Conservation (phyloP, 2,329 filamentous ascomycete species). For the Xylaria sp. region DNA sequence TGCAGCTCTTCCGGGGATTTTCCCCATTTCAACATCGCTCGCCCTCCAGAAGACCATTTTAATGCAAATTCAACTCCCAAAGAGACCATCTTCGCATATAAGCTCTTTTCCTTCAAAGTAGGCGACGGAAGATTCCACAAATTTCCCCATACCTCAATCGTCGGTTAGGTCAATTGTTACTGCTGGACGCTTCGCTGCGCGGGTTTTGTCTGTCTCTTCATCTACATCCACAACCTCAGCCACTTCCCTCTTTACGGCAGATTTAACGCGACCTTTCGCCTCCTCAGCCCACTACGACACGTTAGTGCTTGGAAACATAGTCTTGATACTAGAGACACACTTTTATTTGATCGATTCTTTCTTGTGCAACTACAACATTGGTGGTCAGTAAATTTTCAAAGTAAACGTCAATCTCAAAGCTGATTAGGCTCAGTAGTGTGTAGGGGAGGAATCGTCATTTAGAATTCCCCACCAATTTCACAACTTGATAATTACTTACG, state of each 20-base stretch:
- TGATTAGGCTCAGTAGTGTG: not conserved
- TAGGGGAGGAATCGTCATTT: not conserved
- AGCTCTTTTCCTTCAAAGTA: not conserved
- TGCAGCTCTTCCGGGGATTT: too few relatives aligned
- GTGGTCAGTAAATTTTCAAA: conserved; percentile 4
- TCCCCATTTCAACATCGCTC: too few relatives aligned
- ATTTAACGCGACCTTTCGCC: conserved; percentile 36
- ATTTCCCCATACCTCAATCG: conserved; percentile 27
- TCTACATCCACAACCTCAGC: conserved; percentile 45
- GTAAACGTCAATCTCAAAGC: not conserved
- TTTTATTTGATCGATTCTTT: conserved; percentile 47
- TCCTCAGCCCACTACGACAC: conserved; percentile 20
- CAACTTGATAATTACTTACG: conserved; percentile 13
- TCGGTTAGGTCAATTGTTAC: conserved; percentile 44
- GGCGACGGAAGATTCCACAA: not conserved
- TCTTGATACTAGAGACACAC: conserved; percentile 34
- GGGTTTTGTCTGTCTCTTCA: conserved; percentile 23
- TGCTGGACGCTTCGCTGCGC: conserved; percentile 33
- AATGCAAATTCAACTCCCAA: too few relatives aligned
- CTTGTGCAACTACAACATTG: conserved; percentile 42
- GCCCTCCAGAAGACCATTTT: too few relatives aligned
- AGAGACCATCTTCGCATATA: not conserved
- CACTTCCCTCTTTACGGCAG: conserved; percentile 43
- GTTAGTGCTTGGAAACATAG: not conserved
- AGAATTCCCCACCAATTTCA: too few relatives aligned